Base-by-base conservation (phyloP, 129 eudicot genomes). In the Ambrosia trifida region DNA sequence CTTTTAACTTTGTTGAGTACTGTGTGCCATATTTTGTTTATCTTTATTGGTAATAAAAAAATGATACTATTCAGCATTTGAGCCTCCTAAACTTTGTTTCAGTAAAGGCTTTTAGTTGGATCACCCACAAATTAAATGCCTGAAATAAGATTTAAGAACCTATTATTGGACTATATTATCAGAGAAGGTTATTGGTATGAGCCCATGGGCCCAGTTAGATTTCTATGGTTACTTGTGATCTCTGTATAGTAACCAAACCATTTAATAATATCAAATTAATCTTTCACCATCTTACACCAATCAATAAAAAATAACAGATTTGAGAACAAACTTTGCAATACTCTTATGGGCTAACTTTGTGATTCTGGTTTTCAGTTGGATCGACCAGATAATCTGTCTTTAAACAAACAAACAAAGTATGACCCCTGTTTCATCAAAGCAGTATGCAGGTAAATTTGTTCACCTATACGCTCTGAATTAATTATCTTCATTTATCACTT, bases 351-450 rank as follows among this genome's bases (percentile, higher is more conserved):
- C 74, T 35, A 70, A 70, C 45, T 59, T 59, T 72, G 31, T 58
- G 31, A 41, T 58, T 60, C 45, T 65, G 60, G 57, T 72, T 72
- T 54, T 72, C 76, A 72, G 68, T 58, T 58, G 75, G 53, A 70
- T 53, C 74, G 4, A 19, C 66, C 54, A 38, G 45, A 16, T 58
- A 43, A 18, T 31, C 44, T 14, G 51, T 24, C 17, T 57, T 66
- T 24, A 6, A 13, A 46, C 57, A 60, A 11, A 7, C 44, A 41
- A 62, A 40, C 46, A 41, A 41, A 68, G 40, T 19, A 87, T 87
- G 95, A 80, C 82, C 40, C 80, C 95, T 9, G 87, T 80, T 70
- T 67, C 89, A 59, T 60, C 83, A 50, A 87, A 87, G 84, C 95
- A 84, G 35, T 87, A 84, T 76, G 10, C 89, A 84, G 95, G 95